Evolutionary conservation across 305 asterid species (phyloP).

Genomic region (Solanum hybrid): DNA sequence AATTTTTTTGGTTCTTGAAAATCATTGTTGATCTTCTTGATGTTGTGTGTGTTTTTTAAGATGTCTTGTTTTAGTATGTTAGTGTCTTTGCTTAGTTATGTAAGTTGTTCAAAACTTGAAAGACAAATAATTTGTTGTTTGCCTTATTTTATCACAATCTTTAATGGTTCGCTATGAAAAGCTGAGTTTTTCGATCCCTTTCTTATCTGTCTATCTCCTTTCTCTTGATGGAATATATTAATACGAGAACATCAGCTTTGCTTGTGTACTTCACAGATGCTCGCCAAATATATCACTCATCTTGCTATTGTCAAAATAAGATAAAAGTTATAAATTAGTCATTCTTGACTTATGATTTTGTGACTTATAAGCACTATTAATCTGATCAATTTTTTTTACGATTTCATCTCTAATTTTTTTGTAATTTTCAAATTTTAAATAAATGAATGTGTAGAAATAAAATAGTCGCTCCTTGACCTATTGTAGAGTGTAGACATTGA

Average conservation of each 20-base stretch:
- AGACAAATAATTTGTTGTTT: not conserved
- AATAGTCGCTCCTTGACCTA: not conserved
- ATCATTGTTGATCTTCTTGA: not conserved
- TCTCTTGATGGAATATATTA: not conserved
- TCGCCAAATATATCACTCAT: not conserved
- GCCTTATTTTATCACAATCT: not conserved
- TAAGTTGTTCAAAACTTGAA: not conserved
- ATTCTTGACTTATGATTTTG: not conserved
- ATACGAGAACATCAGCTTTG: not conserved
- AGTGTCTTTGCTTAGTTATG: not conserved
- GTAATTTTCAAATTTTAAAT: not conserved
- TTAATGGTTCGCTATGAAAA: accelerated
- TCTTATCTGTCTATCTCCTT: not conserved
- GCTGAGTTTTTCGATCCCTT: not conserved
- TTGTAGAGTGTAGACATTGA: too few species aligned
- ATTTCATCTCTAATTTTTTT: not conserved
- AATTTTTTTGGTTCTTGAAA: not conserved
- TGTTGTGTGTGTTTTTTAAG: not conserved
- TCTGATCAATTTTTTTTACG: not conserved
- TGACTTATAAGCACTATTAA: not conserved
- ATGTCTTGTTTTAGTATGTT: not conserved
- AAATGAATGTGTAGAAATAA: not conserved
- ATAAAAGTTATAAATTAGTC: not conserved
- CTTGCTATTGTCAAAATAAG: not conserved
- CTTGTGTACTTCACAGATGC: not conserved